Conservation (phyloP, 1,139 yeast genomes). For the Scheffersomyces quercinus region DNA sequence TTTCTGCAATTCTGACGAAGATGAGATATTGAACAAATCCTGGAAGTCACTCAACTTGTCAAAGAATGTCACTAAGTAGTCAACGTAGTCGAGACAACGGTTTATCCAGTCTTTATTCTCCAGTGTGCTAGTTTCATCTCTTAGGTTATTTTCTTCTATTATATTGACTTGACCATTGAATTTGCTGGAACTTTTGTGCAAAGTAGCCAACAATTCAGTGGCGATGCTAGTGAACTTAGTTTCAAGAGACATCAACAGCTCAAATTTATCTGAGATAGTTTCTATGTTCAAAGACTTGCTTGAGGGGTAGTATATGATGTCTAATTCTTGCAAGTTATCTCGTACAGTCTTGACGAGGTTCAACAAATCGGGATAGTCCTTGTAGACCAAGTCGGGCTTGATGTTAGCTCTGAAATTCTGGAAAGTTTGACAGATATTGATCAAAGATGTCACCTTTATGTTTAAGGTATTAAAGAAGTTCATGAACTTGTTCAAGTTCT, state of each 20-base stretch:
- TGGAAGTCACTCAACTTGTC: conserved; percentile 17
- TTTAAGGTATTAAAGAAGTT: conserved; percentile 3
- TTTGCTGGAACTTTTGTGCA: background rate
- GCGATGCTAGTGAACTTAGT: background rate
- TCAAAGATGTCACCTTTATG: conserved; percentile 7
- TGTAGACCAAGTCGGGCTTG: conserved; percentile 19
- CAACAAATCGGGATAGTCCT: conserved; percentile 18
- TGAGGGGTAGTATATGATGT: conserved; percentile 15
- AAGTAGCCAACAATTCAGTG: background rate
- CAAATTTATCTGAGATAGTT: conserved; percentile 13
- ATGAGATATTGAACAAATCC: conserved; percentile 9
- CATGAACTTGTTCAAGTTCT: conserved; percentile 2
- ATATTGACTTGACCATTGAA: background rate
- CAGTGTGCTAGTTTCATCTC: background rate
- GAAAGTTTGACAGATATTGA: conserved; percentile 5
- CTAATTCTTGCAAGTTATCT: conserved; percentile 10
- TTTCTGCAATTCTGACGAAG: conserved; percentile 9
- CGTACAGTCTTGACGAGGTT: conserved; percentile 7
- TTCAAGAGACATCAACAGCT: conserved; percentile 9
- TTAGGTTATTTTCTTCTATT: background rate
- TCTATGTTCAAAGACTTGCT: conserved; percentile 16
- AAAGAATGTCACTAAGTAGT: conserved; percentile 12
- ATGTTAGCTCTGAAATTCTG: conserved; percentile 8
- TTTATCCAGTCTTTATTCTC: conserved; percentile 4
- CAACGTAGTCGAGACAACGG: conserved; percentile 13